Base-by-base conservation (phyloP, 2,329 filamentous ascomycete genomes). In the Aspergillus sp. region DNA sequence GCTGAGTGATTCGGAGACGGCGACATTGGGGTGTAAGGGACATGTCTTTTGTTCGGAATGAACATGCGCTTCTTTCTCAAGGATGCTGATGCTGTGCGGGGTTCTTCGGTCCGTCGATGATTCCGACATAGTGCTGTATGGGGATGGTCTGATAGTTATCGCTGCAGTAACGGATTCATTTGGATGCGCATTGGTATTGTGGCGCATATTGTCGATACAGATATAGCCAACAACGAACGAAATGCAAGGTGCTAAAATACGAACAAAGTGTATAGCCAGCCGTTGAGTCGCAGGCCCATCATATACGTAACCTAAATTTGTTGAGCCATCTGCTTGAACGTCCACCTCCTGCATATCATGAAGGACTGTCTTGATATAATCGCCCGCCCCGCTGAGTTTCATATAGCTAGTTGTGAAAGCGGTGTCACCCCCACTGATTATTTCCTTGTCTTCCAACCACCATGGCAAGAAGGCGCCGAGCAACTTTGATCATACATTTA, bases 341-440 rank as follows among this genome's bases (percentile, higher is more conserved):
- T 6, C 21, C 25, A 55, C 41, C 21, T 64, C 53, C 38, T 65
- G 60, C 51, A 66, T 51, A 29, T 65, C 62, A 14, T 58, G 53
- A 56, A 68, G 58, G 19, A 64, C 54, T 9, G 29, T n/a, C 40
- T 64, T 58, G 32, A 64, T 64, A 60, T 65, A 59, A 21, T 55
- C 46, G 5, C 60, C 59, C 1, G 60, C 61, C 34, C 49, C 60
- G 45, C 60, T 61, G 21, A 63, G 55, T 21, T 64, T 56, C 20
- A 69, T 52, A n/a, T n/a, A n/a, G n/a, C n/a, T n/a, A n/a, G n/a
- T n/a, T n/a, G n/a, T n/a, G n/a, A n/a, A n/a, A n/a, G n/a, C n/a
- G n/a, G n/a, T n/a, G n/a, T n/a, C n/a, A n/a, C n/a, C n/a, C n/a
- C n/a, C n/a, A n/a, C n/a, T n/a, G n/a, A n/a, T n/a, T n/a, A n/a